Evolutionary conservation across 2,329 filamentous ascomycete genomes (phyloP).

Genomic region (Orbilia oligospora): DNA sequence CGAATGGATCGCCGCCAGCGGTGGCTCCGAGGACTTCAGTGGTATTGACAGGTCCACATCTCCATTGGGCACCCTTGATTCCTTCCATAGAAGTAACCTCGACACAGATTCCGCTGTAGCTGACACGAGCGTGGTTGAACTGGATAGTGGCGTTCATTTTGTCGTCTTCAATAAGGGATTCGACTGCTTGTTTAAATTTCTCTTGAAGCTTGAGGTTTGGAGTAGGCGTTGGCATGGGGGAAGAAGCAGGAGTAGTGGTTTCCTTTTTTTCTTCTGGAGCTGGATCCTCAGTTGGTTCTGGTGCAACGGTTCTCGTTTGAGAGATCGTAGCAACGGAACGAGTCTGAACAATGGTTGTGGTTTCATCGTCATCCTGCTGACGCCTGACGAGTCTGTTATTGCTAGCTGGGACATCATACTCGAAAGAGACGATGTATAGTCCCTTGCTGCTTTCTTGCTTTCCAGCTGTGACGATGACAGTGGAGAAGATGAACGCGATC

Average conservation of each 20-base stretch:
- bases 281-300: slow-evolving; percentile 25
- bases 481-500: slow-evolving; percentile 63
- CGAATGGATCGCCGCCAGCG: slow-evolving; percentile 63
- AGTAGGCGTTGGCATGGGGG: slow-evolving; percentile 35
- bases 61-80: slow-evolving; percentile 60
- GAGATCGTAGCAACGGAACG: slow-evolving; percentile 46
- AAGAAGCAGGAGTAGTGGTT: slow-evolving; percentile 19
- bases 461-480: slow-evolving; percentile 62
- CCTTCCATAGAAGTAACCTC: slow-evolving; percentile 61
- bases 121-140: slow-evolving; percentile 62
- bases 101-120: slow-evolving; percentile 64
- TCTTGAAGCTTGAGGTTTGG: slow-evolving; percentile 54
- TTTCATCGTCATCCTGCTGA: slow-evolving; percentile 33
- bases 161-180: slow-evolving; percentile 47
- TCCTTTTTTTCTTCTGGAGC: neutral
- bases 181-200: slow-evolving; percentile 51
- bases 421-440: slow-evolving; percentile 64
- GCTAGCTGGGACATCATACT: slow-evolving; percentile 56
- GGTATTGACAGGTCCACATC: slow-evolving; percentile 49
- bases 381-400: slow-evolving; percentile 36
- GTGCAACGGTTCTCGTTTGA: slow-evolving; percentile 35
- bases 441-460: slow-evolving; percentile 61
- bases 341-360: slow-evolving; percentile 39
- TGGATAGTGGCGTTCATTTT: slow-evolving; percentile 60
- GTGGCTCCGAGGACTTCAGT: slow-evolving; percentile 61